These are phyloP conservation scores for Immersiporthe knoxdaviesiana DNA, from an alignment of 2,329 filamentous ascomycete genomes.

Conservation along the genomic window DNA sequence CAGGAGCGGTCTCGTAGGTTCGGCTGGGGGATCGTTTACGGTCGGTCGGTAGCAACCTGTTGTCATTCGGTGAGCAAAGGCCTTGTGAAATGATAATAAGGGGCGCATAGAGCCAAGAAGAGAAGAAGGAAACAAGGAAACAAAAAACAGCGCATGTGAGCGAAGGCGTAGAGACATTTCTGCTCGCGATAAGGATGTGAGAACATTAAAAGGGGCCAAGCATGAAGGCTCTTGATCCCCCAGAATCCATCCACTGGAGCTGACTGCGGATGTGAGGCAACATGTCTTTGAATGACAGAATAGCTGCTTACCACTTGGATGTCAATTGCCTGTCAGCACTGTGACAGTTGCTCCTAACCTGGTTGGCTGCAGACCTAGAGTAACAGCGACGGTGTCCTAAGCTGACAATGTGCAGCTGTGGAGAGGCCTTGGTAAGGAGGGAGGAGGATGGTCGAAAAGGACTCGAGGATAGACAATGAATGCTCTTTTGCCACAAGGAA, in stretches of 20 bases:
- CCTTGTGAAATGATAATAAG: neutral
- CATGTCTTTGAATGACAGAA: neutral
- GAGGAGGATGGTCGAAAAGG: neutral
- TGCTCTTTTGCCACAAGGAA: neutral
- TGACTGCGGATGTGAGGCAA: neutral
- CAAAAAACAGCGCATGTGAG: neutral
- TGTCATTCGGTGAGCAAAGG: slow-evolving; percentile 9
- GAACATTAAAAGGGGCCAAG: neutral
- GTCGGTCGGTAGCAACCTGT: slow-evolving; percentile 3
- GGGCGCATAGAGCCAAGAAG: neutral
- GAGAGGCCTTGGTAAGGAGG: neutral
- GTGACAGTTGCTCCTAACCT: neutral
- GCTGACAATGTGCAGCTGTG: neutral
- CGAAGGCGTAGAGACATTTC: neutral
- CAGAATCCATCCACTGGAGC: neutral
- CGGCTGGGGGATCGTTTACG: neutral
- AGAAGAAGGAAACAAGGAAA: neutral
- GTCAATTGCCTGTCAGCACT: slow-evolving; percentile 5
- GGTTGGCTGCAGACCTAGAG: neutral
- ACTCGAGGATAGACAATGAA: neutral
- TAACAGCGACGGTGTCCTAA: no score
- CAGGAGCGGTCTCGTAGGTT: slow-evolving; percentile 3
- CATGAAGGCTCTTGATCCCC: no score
- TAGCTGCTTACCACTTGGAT: slow-evolving; percentile 3
- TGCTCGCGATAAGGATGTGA: neutral